A percentile compares a stretch with the other conserved stretches of the same genome.
These are phyloP conservation scores for California macrophylla DNA, from an alignment of 441 rosid genomes.

Conservation along the genomic window DNA sequence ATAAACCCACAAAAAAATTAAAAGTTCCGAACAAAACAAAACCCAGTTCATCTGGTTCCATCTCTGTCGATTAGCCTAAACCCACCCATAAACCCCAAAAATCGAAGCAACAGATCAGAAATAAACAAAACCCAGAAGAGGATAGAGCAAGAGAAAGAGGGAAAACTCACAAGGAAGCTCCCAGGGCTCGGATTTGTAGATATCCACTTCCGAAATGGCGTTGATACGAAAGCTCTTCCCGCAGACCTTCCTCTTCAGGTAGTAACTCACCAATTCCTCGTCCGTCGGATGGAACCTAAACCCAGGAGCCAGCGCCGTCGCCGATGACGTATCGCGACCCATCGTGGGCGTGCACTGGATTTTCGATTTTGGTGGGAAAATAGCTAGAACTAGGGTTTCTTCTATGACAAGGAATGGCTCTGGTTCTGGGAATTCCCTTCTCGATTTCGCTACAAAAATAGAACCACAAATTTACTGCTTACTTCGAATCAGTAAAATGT, in stretches of 20 bases:
- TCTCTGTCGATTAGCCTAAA: neutral
- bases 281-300: conserved; percentile 84
- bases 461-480: neutral
- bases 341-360: neutral
- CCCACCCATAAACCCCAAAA: neutral
- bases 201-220: conserved; percentile 70
- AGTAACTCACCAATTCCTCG: conserved; percentile 69
- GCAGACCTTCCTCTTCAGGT: conserved; percentile 70
- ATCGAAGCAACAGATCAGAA: neutral
- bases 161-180: conserved; percentile 51
- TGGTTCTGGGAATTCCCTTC: neutral
- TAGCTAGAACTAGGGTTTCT: neutral
- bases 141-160: neutral
- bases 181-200: conserved; percentile 85
- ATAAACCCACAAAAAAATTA: neutral
- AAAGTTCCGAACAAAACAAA: neutral
- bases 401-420: neutral
- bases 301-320: conserved; percentile 75
- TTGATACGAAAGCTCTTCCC: conserved; percentile 56
- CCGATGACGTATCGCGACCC: conserved; percentile 1
- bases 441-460: too few species aligned
- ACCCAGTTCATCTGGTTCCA: neutral
- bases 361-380: conserved; percentile 9
- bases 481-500: neutral
- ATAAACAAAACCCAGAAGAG: neutral